Evolutionary conservation across 2,329 filamentous ascomycete genomes (phyloP), one percentile per base, ranked within the genome.

Genomic region (Fusarium nisikadoi): DNA sequence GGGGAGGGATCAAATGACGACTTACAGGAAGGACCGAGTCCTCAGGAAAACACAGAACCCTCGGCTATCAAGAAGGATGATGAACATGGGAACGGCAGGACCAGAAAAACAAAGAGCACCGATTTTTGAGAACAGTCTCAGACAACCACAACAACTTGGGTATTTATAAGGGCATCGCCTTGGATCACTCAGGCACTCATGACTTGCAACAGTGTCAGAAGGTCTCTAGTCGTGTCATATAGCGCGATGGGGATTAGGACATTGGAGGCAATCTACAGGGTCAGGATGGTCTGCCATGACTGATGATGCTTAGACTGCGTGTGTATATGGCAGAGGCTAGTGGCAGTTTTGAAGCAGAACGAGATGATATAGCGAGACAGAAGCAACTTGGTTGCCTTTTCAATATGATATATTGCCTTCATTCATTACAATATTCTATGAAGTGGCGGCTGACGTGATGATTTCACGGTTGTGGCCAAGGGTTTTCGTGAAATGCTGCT

Each of bases 391-490:
- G 61, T 64, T 73, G 38, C 41, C 65, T 72, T 70, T 73, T 72
- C 47, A 72, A 73, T 60, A 70, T 68, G 67, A 65, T 65, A 68
- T 68, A 74, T 72, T 75, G 71, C 61, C 71, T 76, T 75, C 43
- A 70, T 65, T 74, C 49, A 59, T 62, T 38, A 60, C 60, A 64
- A 57, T 70, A 65, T 38, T 60, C 41, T 65, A 52, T 60, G 59
- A 36, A 50, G 35, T 47, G 53, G 55, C 45, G 27, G 41, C 36
- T 39, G 39, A 65, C 42, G 43, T 69, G 68, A 46, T 58, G 13
- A 55, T 41, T 50, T 49, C 61, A 58, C 53, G 31, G 31, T 59
- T 62, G 43, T 53, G 55, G 50, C 59, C 50, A 33, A 36, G 68
- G 50, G 19, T 25, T 39, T 52, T 49, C 31, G 36, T n/a, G 33